A percentile compares a stretch with the other conserved stretches of the same genome.
Evolutionary conservation across 345 rosid species (phyloP).

Genomic region (Citrus glauca): DNA sequence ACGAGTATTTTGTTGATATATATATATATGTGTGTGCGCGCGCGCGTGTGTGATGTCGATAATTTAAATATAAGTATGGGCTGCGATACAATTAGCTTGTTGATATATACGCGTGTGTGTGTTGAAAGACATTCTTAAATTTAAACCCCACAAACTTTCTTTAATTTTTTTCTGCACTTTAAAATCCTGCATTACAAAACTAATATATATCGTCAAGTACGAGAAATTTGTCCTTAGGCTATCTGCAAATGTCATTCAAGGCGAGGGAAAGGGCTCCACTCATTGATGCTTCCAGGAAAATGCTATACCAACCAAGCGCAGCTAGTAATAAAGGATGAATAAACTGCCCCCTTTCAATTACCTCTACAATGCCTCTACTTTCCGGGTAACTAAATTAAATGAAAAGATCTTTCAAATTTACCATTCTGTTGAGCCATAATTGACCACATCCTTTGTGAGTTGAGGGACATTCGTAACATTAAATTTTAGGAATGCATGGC

Average conservation of each 20-base stretch:
- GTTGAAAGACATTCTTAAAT: no score
- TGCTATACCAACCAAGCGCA: not conserved
- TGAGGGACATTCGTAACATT: not conserved
- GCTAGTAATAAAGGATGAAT: not conserved
- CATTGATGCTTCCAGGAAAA: not conserved
- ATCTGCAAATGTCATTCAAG: conserved; percentile 2
- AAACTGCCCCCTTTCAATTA: not conserved
- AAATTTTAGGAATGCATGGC: not conserved
- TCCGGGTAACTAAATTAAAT: not conserved
- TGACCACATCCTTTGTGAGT: not conserved
- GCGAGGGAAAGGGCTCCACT: not conserved
- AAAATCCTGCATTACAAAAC: no score
- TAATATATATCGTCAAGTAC: not conserved
- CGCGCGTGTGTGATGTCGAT: no score
- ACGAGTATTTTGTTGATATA: no score
- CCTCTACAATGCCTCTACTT: not conserved
- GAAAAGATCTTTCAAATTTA: not conserved
- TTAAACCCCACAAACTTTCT: no score
- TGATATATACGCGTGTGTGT: not conserved
- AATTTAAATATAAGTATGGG: not conserved
- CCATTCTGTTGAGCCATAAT: not conserved
- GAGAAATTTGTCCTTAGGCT: not conserved
- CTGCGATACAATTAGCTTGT: not conserved
- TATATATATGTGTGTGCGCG: no score
- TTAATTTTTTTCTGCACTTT: no score